Conservation (phyloP, 441 rosid genomes). For the Biscutella auriculata region DNA sequence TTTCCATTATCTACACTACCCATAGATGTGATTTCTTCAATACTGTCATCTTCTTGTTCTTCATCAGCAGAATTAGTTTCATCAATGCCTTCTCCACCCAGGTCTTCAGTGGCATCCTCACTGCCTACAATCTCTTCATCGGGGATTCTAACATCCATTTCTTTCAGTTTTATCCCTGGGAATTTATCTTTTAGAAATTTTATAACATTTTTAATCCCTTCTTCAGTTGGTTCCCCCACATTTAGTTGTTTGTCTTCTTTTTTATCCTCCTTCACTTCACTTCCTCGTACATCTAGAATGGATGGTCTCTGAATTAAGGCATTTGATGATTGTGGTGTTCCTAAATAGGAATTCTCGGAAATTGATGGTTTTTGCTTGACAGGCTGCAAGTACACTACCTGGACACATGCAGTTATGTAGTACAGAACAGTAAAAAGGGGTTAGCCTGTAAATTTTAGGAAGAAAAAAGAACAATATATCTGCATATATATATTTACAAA, state of each 20-base stretch:
- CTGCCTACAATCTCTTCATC: constrained; percentile 42
- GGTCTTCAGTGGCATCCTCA: constrained; percentile 42
- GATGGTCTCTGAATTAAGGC: constrained; percentile 41
- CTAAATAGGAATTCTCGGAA: constrained; percentile 28
- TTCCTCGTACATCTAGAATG: constrained; percentile 39
- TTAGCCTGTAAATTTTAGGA: neutral
- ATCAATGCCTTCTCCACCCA: constrained; percentile 54
- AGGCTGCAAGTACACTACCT: constrained; percentile 76
- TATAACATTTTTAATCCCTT: constrained; percentile 80
- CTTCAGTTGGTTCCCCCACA: constrained; percentile 72
- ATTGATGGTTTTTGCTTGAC: constrained; percentile 37
- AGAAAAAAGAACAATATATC: neutral
- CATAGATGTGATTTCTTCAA: constrained; percentile 46
- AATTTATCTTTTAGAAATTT: constrained; percentile 86
- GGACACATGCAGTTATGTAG: constrained; percentile 13
- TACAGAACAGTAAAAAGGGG: neutral
- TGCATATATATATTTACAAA: neutral
- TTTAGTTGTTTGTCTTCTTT: constrained; percentile 57
- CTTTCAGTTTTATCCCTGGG: constrained; percentile 79
- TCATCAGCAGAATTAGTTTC: constrained; percentile 38
- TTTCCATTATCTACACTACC: constrained; percentile 39
- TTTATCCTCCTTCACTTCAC: constrained; percentile 46
- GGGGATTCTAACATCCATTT: constrained; percentile 46
- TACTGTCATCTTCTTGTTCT: constrained; percentile 38
- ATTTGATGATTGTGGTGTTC: constrained; percentile 34